Evolutionary conservation across 345 rosid species (phyloP), one percentile per base, ranked within the genome.

Genomic region (Rubroshorea leprosula): DNA sequence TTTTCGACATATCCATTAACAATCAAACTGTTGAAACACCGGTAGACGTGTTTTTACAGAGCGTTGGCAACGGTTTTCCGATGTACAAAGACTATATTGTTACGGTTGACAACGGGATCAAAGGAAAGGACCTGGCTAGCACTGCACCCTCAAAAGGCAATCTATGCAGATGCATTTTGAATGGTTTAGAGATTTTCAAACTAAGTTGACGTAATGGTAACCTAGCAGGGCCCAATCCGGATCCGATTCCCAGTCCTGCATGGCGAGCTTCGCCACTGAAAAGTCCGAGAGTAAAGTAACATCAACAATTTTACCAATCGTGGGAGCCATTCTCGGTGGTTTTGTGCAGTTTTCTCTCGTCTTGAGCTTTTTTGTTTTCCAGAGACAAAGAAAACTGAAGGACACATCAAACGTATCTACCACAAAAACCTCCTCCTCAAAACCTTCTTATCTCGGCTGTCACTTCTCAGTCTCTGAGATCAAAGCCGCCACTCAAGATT

Each of bases 161-260:
- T 0, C 0, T 58, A 13, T 41, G 39, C 60, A 8, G 76, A 66
- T 51, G 72, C 72, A 63, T 74, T 51, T 61, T 78, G 71, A 77
- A 74, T 23, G 81, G 81, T 21, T 12, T 74, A 12, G 81, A 77
- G 66, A 43, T 73, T 17, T 68, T 77, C 66, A 77, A 77, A 67
- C 24, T 77, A 52, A 67, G 20, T 38, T 4, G 49, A 5, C 19
- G 54, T 0, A 43, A 57, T 0, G 52, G 27, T 4, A 61, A 4
- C 58, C 71, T 76, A 1, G 71, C 73, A 0, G 81, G 75, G 1
- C 46, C 60, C 7, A 69, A 70, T 35, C 71, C 75, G n/a, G 72
- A 67, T 10, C 58, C 39, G 3, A 12, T 2, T 2, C 13, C 5
- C 3, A 45, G 16, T 47, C 25, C 60, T 45, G 8, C 14, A 5